Evolutionary conservation across 768 basidiomycete genomes (phyloP).

Genomic region (Suillus sp.): DNA sequence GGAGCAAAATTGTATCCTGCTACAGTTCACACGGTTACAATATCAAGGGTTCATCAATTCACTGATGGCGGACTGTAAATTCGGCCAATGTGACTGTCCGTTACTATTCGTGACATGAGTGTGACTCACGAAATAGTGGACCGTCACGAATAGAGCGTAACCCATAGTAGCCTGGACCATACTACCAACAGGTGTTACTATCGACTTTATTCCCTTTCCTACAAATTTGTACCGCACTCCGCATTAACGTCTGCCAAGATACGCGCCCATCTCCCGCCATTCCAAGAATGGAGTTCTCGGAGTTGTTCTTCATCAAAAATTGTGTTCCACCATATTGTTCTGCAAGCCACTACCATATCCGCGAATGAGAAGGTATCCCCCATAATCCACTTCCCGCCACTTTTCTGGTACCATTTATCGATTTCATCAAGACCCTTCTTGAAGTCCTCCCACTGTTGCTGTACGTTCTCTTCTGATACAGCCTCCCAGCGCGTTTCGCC

Average conservation of each 20-base stretch:
- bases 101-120: too few relatives aligned
- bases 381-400: slow-evolving; percentile 13
- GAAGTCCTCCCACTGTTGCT: slow-evolving; percentile 6
- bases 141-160: too few relatives aligned
- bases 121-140: too few relatives aligned
- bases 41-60: too few relatives aligned
- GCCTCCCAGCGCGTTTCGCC: slow-evolving; percentile 4
- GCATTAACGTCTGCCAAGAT: slow-evolving; percentile 4
- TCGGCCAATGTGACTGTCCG: too few relatives aligned
- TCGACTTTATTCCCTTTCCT: not conserved
- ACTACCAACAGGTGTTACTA: not conserved
- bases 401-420: slow-evolving; percentile 11
- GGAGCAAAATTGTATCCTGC: too few relatives aligned
- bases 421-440: slow-evolving; percentile 9
- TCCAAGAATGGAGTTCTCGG: slow-evolving; percentile 9
- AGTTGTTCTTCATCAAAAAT: slow-evolving; percentile 11
- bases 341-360: slow-evolving; percentile 11
- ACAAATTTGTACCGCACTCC: slow-evolving; percentile 6
- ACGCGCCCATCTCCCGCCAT: slow-evolving; percentile 10
- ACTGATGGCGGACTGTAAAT: too few relatives aligned
- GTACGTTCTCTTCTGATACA: not conserved
- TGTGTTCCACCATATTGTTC: slow-evolving; percentile 7
- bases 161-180: not conserved
- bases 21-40: too few relatives aligned
- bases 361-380: slow-evolving; percentile 11